phyloP scores from a whole-genome alignment of 495 filamentous ascomycete genomes.

The Neurospora sp. region DNA sequence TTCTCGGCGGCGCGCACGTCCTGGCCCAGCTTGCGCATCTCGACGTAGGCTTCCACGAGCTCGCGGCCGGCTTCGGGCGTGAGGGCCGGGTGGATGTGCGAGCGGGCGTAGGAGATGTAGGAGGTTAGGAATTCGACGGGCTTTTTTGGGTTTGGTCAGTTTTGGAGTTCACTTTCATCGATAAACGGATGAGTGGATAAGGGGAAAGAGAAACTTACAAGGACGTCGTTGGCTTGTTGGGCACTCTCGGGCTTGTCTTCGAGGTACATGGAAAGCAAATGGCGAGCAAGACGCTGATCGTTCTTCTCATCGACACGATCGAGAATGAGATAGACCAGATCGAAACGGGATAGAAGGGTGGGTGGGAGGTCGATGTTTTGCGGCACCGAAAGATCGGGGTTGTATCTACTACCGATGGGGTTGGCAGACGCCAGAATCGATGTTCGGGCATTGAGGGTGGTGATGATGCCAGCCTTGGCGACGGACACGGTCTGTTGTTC shows the following conservation, averaged over 20 bases:
- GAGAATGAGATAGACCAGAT: conserved; percentile 91
- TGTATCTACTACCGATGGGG: conserved; percentile 95
- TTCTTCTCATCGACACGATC: conserved; percentile 83
- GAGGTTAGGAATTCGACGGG: conserved; percentile 90
- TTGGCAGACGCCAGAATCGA: conserved; percentile 94
- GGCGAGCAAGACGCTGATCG: conserved; percentile 80
- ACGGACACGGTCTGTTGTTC: conserved; percentile 99
- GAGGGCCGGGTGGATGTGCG: conserved; percentile 72
- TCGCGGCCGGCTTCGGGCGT: conserved; percentile 65
- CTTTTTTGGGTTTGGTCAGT: conserved; percentile 30
- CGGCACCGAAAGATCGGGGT: conserved; percentile 86
- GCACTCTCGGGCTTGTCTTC: conserved; percentile 88
- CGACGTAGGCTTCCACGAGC: conserved; percentile 80
- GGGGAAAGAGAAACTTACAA: conserved; percentile 45
- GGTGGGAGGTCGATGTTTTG: conserved; percentile 97
- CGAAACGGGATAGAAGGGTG: conserved; percentile 88
- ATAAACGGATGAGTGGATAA: background rate
- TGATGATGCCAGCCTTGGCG: conserved; percentile 98
- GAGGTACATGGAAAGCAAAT: conserved; percentile 93
- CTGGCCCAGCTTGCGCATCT: conserved; percentile 90
- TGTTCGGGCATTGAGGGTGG: conserved; percentile 89
- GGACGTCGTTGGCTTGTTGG: conserved; percentile 52
- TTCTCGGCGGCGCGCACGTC: conserved; percentile 89
- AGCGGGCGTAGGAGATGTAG: conserved; percentile 95
- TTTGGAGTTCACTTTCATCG: background rate